Base-by-base conservation (phyloP, 371 early-diverging fungal species). In the Rhizomucor miehei region DNA sequence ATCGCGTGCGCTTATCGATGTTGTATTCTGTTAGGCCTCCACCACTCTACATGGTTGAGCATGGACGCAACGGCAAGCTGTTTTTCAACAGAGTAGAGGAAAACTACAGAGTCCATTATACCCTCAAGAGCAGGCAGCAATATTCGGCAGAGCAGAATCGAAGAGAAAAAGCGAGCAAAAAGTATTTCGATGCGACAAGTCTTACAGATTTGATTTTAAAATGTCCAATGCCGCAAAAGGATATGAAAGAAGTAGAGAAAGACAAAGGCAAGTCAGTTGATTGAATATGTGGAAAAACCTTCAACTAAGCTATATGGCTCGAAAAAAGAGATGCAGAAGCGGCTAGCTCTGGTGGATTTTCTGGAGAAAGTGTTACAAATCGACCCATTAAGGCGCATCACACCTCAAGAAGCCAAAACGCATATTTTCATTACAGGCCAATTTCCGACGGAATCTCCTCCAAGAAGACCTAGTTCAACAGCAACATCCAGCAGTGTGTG, bases 301-400 rank as follows among this genome's bases (percentile, higher is more conserved):
- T n/a, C n/a, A n/a, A n/a, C n/a, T n/a, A n/a, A n/a, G n/a, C n/a
- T n/a, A n/a, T n/a, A n/a, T n/a, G n/a, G n/a, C n/a, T n/a, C n/a
- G n/a, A n/a, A n/a, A n/a, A 64, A 16, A 77, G 90, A 92, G 73
- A 83, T 76, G 78, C 59, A 69, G 35, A 67, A 69, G 59, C 72
- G 90, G 37, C 39, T 55, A 10, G 64, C 76, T 0, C 81, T 97
- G 39, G 71, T 92, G 24, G 96, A 98, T 70, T 98, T 98, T 62
- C 58, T 97, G 17, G 73, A 81, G 36, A 90, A 90, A 8, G 67
- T 92, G 12, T 70, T 98, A 51, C 80, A 86, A 37, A 57, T 95
- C 6, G 94, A 98, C 59, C 97, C 97, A 0, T 66, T 86, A 44
- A 89, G 88, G 58, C 81, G 98, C 40, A 88, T 92, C 87, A 86